phyloP scores from a whole-genome alignment of 2,329 filamentous ascomycete species.

The Ophiostoma populinum region DNA sequence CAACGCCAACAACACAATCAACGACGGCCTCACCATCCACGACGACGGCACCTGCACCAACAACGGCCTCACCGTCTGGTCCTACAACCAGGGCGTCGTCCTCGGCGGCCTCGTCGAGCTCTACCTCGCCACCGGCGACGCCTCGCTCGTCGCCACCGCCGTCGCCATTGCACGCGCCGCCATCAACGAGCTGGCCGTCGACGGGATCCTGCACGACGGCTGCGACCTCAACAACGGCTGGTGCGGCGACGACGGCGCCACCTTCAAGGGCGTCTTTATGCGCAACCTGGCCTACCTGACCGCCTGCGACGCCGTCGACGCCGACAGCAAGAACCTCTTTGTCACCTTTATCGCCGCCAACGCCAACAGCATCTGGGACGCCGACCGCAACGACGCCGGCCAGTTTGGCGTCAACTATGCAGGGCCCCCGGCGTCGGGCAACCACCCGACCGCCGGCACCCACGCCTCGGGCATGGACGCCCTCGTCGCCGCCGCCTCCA shows the following conservation, averaged over 20 bases:
- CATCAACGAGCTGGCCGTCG: conserved; percentile 24
- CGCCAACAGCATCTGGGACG: conserved; percentile 47
- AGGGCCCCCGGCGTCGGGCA: conserved; percentile 30
- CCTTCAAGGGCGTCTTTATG: conserved; percentile 47
- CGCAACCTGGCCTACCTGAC: conserved; percentile 41
- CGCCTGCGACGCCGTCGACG: conserved; percentile 18
- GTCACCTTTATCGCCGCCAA: conserved; percentile 39
- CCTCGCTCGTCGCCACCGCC: conserved; percentile 24
- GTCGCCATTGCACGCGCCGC: conserved; percentile 32
- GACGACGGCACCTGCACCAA: conserved; percentile 28
- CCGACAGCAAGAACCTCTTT: conserved; percentile 20
- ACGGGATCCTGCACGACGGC: conserved; percentile 33
- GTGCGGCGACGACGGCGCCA: conserved; percentile 25
- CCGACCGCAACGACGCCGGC: conserved; percentile 30
- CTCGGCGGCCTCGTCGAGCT: conserved; percentile 35
- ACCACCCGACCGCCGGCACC: conserved; percentile 33
- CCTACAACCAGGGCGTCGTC: conserved; percentile 40
- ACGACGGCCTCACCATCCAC: conserved; percentile 30
- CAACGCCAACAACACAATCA: conserved; percentile 30
- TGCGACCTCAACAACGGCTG: conserved; percentile 27
- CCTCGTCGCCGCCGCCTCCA: conserved; percentile 37
- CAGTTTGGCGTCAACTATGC: conserved; percentile 47
- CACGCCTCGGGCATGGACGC: conserved; percentile 51
- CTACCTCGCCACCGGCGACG: conserved; percentile 19
- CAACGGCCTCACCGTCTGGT: conserved; percentile 28